A percentile compares a stretch with the other conserved stretches of the same genome.
phyloP scores from a whole-genome alignment of 164 flowering plant genomes.

The Vitis labrusca region DNA sequence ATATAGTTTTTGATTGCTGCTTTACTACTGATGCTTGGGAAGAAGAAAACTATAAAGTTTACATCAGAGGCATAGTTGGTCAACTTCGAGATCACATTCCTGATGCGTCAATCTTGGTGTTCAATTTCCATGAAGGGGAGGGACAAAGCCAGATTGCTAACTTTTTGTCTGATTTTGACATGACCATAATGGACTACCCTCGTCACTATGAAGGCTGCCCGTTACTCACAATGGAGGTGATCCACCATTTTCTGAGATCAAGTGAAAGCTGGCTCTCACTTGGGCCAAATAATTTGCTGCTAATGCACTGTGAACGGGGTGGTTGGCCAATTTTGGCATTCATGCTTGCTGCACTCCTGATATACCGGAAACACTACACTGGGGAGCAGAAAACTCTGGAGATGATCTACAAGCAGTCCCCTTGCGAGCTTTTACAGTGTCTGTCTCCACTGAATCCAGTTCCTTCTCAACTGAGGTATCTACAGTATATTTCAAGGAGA shows the following conservation, averaged over 20 bases:
- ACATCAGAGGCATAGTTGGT: slow-evolving; percentile 61
- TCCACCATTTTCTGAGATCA: slow-evolving; percentile 86
- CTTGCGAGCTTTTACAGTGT: slow-evolving; percentile 77
- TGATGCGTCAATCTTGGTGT: slow-evolving; percentile 80
- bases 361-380: slow-evolving; percentile 73
- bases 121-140: slow-evolving; percentile 77
- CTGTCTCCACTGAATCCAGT: slow-evolving; percentile 77
- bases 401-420: slow-evolving; percentile 91
- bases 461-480: slow-evolving; percentile 90
- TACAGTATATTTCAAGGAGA: slow-evolving; percentile 88
- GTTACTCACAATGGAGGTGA: slow-evolving; percentile 73
- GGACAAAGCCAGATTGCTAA: slow-evolving; percentile 49
- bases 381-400: slow-evolving; percentile 94
- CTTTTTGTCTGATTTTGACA: slow-evolving; percentile 63
- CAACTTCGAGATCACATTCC: slow-evolving; percentile 71
- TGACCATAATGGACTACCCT: slow-evolving; percentile 96
- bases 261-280: slow-evolving; percentile 93
- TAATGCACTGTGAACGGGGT: slow-evolving; percentile 95
- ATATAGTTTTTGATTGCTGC: slow-evolving; percentile 91
- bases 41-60: slow-evolving; percentile 62
- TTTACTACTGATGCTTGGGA: slow-evolving; percentile 67
- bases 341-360: slow-evolving; percentile 86
- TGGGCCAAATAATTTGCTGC: slow-evolving; percentile 68
- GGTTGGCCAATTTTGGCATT: slow-evolving; percentile 96
- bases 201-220: slow-evolving; percentile 89